These are phyloP conservation scores for Boletus sp. DNA, from an alignment of 768 basidiomycete species.

Conservation along the genomic window DNA sequence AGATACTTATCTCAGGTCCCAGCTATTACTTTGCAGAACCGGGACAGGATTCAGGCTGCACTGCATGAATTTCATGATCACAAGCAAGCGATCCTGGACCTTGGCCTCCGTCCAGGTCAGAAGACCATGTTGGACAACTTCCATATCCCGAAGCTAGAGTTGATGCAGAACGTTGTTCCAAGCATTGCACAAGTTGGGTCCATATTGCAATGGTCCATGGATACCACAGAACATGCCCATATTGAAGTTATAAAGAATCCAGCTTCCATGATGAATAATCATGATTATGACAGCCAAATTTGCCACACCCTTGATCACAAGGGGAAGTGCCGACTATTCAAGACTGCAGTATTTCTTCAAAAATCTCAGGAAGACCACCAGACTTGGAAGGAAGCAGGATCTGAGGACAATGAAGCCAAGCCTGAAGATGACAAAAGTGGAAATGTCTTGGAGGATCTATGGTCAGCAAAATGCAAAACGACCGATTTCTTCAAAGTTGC, in stretches of 20 bases:
- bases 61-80: conserved; percentile 34
- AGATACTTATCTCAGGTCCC: conserved; percentile 35
- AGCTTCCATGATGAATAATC: conserved; percentile 10
- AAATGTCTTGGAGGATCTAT: not conserved
- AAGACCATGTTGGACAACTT: conserved; percentile 1
- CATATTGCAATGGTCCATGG: not conserved
- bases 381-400: no score
- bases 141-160: not conserved
- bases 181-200: not conserved
- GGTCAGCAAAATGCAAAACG: not conserved
- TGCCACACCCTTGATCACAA: not conserved
- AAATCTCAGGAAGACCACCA: not conserved
- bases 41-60: conserved; percentile 16
- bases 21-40: conserved; percentile 21
- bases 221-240: not conserved
- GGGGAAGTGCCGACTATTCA: not conserved
- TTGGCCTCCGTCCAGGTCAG: conserved; percentile 29
- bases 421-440: no score
- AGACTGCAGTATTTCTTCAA: not conserved
- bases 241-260: not conserved
- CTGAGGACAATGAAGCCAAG: not conserved
- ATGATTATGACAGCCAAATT: not conserved
- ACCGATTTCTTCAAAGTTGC: not conserved
- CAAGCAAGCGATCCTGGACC: conserved; percentile 35
- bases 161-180: not conserved